These are phyloP conservation scores for Funneliformis mosseae DNA, from an alignment of 192 early-diverging fungal species.

Conservation along the genomic window DNA sequence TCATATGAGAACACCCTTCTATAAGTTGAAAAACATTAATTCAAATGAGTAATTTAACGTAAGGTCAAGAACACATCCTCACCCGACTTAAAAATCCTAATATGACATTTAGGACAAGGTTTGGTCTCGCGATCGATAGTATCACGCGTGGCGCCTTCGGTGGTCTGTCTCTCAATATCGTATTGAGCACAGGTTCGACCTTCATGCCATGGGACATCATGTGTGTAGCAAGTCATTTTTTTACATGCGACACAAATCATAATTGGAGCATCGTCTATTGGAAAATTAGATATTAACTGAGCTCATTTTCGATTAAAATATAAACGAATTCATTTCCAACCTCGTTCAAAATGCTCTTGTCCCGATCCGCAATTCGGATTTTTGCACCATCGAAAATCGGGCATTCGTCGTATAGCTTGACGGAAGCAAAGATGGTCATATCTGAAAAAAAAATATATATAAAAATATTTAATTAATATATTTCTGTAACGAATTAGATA, in stretches of 20 bases:
- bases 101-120: conserved; percentile 8
- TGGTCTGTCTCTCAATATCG: background rate
- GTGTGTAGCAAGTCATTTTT: background rate
- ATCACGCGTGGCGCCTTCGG: background rate
- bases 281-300: background rate
- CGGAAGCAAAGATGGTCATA: background rate
- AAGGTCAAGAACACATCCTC: background rate
- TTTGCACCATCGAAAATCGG: conserved; percentile 30
- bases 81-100: conserved; percentile 20
- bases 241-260: conserved; percentile 17
- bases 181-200: background rate
- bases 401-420: background rate
- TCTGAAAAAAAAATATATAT: conserved; percentile 12
- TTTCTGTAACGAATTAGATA: background rate
- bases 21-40: background rate
- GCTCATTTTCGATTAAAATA: background rate
- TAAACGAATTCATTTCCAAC: background rate
- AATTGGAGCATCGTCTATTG: conserved; percentile 6
- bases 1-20: conserved; percentile 26
- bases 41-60: background rate
- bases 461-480: no score
- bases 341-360: conserved; percentile 13
- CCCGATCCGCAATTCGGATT: conserved; percentile 14
- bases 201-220: conserved; percentile 8
- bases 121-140: background rate